Base-by-base conservation (phyloP, 371 early-diverging fungal genomes). In the Mortierella sp. region DNA sequence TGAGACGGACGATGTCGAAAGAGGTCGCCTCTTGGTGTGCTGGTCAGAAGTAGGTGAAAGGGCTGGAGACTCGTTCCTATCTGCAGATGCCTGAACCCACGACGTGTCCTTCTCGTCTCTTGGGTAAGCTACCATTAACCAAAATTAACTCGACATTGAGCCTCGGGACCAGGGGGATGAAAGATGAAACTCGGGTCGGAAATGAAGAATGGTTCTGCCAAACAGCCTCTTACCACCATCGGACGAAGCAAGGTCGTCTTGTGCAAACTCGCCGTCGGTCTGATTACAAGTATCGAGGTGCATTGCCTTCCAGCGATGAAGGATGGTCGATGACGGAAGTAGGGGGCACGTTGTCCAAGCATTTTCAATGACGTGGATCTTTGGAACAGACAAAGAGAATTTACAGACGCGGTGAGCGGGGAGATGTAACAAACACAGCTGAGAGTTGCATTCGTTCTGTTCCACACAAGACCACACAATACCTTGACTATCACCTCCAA, bases 331-430 rank as follows among this genome's bases (percentile, higher is more conserved):
- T 17, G 68, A 47, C 14, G 68, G 60, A 8, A 68, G 57, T 27
- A 74, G 44, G 6, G 68, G 69, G 29, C 76, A 74, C 0, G 73
- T 67, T 47, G 73, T 73, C 73, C 73, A 73, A 28, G 63, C 41
- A 43, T 73, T 57, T 39, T 73, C 73, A 29, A 73, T 73, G 50
- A 73, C 46, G 22, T 73, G 73, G 31, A 73, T 54, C 73, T 73
- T 28, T 25, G 48, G 17, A 17, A 45, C 9, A 47, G 24, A 47
- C 10, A 6, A 22, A 58, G 27, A 40, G 48, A 28, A 53, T 28
- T 14, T 21, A n/a, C 16, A 51, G 3, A 31, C n/a, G 17, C n/a
- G n/a, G n/a, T n/a, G n/a, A n/a, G n/a, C n/a, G n/a, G n/a, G n/a
- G n/a, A n/a, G n/a, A n/a, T n/a, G n/a, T n/a, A n/a, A 9, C 3